Conservation (phyloP, 352 stramenopile genomes). For the Phytophthora nicotianae region DNA sequence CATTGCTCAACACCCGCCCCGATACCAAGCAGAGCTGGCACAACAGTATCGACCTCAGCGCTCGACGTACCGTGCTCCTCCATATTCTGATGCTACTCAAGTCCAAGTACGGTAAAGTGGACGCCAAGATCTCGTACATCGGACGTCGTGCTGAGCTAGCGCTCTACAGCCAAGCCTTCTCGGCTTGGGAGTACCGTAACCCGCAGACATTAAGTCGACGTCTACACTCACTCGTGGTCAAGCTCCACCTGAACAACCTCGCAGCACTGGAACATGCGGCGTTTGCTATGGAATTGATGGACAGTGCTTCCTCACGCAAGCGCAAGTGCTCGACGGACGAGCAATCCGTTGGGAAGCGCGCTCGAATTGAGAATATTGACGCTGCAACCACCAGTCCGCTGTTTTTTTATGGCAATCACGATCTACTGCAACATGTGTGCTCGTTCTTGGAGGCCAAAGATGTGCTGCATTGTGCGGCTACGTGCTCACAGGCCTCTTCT, state of each 20-base stretch:
- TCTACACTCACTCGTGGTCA: conserved; percentile 62
- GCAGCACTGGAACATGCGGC: conserved; percentile 41
- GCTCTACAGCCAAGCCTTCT: conserved; percentile 59
- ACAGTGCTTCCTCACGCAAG: conserved; percentile 19
- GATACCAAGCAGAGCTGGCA: conserved; percentile 48
- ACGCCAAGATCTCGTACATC: conserved; percentile 68
- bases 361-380: conserved; percentile 4
- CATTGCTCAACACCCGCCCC: conserved; percentile 5
- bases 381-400: conserved; percentile 26
- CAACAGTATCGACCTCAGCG: conserved; percentile 38
- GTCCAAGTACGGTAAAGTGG: conserved; percentile 64
- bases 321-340: conserved; percentile 25
- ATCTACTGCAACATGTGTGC: conserved; percentile 49
- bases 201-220: conserved; percentile 59
- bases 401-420: conserved; percentile 55
- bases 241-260: conserved; percentile 67
- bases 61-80: conserved; percentile 55
- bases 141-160: conserved; percentile 60
- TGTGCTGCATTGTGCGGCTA: conserved; percentile 41
- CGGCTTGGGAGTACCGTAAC: conserved; percentile 58
- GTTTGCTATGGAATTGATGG: conserved; percentile 31
- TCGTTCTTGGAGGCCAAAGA: conserved; percentile 45
- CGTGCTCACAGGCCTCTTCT: conserved; percentile 33
- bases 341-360: conserved; percentile 17
- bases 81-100: conserved; percentile 69